These are phyloP conservation scores for Cyclanthera cordifolia DNA, from an alignment of 306 rosid genomes.

Conservation along the genomic window DNA sequence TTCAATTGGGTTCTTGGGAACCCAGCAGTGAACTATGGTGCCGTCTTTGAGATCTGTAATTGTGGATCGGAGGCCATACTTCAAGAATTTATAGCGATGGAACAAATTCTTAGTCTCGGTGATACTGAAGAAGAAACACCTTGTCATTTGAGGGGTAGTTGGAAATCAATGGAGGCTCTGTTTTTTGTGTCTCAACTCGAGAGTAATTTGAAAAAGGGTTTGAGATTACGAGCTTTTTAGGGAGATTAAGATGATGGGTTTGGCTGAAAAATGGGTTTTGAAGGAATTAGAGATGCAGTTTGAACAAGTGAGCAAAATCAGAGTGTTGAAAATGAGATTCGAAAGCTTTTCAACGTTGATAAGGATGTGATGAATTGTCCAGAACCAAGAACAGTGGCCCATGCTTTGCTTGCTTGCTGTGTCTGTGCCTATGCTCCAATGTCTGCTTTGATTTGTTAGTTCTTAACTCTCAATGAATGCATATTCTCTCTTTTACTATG, in stretches of 20 bases:
- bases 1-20: constrained; percentile 33
- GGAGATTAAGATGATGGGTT: not conserved
- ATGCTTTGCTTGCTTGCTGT: not conserved
- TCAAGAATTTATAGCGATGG: constrained; percentile 34
- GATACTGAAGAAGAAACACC: constrained; percentile 57
- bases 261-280: not conserved
- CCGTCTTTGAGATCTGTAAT: constrained; percentile 52
- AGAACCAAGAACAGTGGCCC: not conserved
- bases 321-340: not conserved
- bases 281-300: not conserved
- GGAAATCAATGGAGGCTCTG: not conserved
- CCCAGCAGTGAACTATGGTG: constrained; percentile 71
- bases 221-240: not conserved
- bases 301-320: not conserved
- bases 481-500: not conserved
- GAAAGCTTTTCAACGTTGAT: not conserved
- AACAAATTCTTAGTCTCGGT: constrained; percentile 46
- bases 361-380: not conserved
- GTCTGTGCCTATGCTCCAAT: not conserved
- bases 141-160: constrained; percentile 16
- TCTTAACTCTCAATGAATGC: not conserved
- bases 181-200: not conserved
- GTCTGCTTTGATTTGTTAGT: not conserved
- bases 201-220: not conserved
- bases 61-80: constrained; percentile 56